Conservation (phyloP, 306 rosid genomes). For the Begonia fuchsioides region DNA sequence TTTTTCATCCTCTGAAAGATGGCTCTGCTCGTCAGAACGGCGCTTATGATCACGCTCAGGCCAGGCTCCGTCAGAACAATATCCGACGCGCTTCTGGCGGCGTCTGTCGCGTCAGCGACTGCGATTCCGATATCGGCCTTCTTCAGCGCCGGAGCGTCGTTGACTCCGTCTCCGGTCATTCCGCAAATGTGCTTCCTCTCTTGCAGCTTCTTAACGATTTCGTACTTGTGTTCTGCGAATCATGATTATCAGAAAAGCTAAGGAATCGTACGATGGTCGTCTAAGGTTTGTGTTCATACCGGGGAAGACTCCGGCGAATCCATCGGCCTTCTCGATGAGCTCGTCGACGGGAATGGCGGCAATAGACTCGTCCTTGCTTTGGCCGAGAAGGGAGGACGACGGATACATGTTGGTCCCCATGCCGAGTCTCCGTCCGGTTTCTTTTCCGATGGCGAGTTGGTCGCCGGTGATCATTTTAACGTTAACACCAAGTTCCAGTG, state of each 20-base stretch:
- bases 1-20: slow-evolving; percentile 1
- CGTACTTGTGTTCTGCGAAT: slow-evolving; percentile 44
- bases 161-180: slow-evolving; percentile 1
- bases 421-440: slow-evolving; percentile 59
- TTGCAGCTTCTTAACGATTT: slow-evolving; percentile 45
- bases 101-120: not conserved
- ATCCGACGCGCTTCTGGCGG: not conserved
- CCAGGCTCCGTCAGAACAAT: not conserved
- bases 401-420: slow-evolving; percentile 5
- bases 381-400: slow-evolving; percentile 19
- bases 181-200: slow-evolving; percentile 29
- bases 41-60: not conserved
- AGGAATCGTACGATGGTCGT: too few species aligned
- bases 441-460: slow-evolving; percentile 60
- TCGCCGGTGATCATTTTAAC: slow-evolving; percentile 66
- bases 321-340: slow-evolving; percentile 11
- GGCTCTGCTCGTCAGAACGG: not conserved
- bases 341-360: slow-evolving; percentile 44
- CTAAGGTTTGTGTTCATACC: slow-evolving; percentile 10
- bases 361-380: slow-evolving; percentile 27
- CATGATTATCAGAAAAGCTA: not conserved
- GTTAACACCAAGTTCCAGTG: slow-evolving; percentile 54
- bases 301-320: slow-evolving; percentile 60
- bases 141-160: not conserved
- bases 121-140: not conserved